phyloP scores from a whole-genome alignment of 2,329 filamentous ascomycete species.

The Mariannaea sp. region DNA sequence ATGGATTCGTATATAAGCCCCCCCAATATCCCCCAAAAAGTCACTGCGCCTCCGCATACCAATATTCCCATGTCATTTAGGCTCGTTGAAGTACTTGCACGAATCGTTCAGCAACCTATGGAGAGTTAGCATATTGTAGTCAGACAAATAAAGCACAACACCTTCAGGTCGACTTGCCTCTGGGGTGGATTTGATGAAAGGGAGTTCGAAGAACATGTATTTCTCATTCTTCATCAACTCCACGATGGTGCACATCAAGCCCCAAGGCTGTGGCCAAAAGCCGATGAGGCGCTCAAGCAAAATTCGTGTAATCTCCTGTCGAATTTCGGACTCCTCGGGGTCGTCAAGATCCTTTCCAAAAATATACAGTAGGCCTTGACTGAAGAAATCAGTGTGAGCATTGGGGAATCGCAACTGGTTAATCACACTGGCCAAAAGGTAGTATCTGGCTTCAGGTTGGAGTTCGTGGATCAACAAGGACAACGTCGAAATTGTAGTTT shows the following conservation, averaged over 20 bases:
- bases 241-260: conserved; percentile 82
- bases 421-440: conserved; percentile 80
- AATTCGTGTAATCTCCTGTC: conserved; percentile 88
- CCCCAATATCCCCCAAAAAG: conserved; percentile 10
- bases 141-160: too few species aligned
- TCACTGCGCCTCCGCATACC: conserved; percentile 3
- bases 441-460: conserved; percentile 79
- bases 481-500: conserved; percentile 69
- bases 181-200: conserved; percentile 87
- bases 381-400: conserved; percentile 91
- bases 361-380: conserved; percentile 79
- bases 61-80: conserved; percentile 27
- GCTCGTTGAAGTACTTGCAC: conserved; percentile 43
- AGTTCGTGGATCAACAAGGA: conserved; percentile 78
- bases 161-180: conserved; percentile 63
- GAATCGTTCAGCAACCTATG: conserved; percentile 45
- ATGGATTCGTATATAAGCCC: conserved; percentile 18
- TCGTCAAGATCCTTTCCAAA: conserved; percentile 77
- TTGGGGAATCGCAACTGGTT: conserved; percentile 94
- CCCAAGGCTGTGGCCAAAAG: conserved; percentile 95
- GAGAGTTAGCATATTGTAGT: conserved; percentile 14
- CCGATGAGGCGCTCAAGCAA: conserved; percentile 86
- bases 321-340: conserved; percentile 79
- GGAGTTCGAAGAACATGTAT: conserved; percentile 90
- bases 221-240: conserved; percentile 91